These are phyloP conservation scores for Fusarium pilosicola DNA, from an alignment of 2,329 filamentous ascomycete genomes.

Conservation along the genomic window DNA sequence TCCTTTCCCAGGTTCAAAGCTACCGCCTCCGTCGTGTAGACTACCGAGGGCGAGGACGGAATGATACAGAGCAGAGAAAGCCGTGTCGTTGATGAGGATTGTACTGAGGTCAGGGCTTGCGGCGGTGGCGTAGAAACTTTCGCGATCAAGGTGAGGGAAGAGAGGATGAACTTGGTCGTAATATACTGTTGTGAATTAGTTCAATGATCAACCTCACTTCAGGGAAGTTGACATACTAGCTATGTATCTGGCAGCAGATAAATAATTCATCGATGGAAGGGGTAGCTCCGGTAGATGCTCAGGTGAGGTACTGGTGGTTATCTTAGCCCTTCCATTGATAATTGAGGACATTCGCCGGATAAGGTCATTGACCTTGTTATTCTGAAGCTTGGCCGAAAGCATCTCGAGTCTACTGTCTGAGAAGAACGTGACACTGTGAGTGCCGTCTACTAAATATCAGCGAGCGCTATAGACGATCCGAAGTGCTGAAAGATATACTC, in stretches of 20 bases:
- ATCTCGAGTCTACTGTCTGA: slow-evolving; percentile 34
- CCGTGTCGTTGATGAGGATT: slow-evolving; percentile 1
- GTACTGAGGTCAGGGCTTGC: not conserved
- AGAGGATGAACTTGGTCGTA: slow-evolving; percentile 37
- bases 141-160: slow-evolving; percentile 28
- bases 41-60: slow-evolving; percentile 34
- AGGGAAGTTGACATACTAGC: not conserved
- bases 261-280: not conserved
- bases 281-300: not conserved
- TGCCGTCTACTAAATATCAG: slow-evolving; percentile 3
- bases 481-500: not conserved
- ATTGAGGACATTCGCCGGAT: slow-evolving; percentile 32
- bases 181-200: slow-evolving; percentile 5
- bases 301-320: slow-evolving; percentile 23
- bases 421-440: slow-evolving; percentile 37
- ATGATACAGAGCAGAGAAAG: slow-evolving; percentile 35
- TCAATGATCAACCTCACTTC: rapidly evolving
- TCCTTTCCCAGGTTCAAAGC: slow-evolving; percentile 38
- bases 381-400: slow-evolving; percentile 31
- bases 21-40: slow-evolving; percentile 24
- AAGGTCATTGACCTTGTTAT: slow-evolving; percentile 36
- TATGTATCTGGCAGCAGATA: slow-evolving; percentile 17
- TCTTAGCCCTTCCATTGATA: slow-evolving; percentile 26
- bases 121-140: slow-evolving; percentile 13
- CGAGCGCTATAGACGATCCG: not conserved